Base-by-base conservation (phyloP, 331 rosid genomes). In the Malus hybrid region DNA sequence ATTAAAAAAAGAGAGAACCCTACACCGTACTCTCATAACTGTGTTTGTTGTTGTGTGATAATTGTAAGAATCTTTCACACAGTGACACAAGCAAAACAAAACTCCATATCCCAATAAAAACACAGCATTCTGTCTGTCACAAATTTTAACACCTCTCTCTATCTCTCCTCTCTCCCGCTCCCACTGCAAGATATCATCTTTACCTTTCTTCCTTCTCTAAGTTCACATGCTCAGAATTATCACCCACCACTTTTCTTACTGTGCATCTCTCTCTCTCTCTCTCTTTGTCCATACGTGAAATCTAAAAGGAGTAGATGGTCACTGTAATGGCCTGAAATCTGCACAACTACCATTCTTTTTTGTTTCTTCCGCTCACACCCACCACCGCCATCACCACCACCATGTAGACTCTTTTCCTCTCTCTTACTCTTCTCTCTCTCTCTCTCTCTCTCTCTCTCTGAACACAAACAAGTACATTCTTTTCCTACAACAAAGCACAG, bases 321-420 rank as follows among this genome's bases (percentile, higher is more conserved):
- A 28, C 11, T 62, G 63, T 60, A 31, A 48, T 64, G 52, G 50
- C 62, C 1, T 42, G 14, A 44, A 28, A 8, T 61, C 82, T 55
- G 59, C n/a, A 27, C 66, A 78, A 79, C 80, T 71, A 79, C 78
- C 80, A 70, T 79, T 83, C 68, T 74, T 24, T 42, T 10, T 75
- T 67, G 54, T 76, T 72, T 27, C 46, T 9, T 48, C 8, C 29
- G 10, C 64, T 15, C 62, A 18, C 78, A 29, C 71, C 63, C 54
- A 70, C 42, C 55, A 59, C 48, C 69, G 34, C 12, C 63, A 22
- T 10, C 46, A 48, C 19, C 42, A 69, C 14, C 48, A 39, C 54
- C 71, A 61, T 80, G 29, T 64, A 70, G 67, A 32, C 22, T 50
- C 42, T 15, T 9, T 4, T 9, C 6, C 54, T 13, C 10, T 11